Conservation (phyloP, 2,329 filamentous ascomycete genomes). For the Cladophialophora psammophila region DNA sequence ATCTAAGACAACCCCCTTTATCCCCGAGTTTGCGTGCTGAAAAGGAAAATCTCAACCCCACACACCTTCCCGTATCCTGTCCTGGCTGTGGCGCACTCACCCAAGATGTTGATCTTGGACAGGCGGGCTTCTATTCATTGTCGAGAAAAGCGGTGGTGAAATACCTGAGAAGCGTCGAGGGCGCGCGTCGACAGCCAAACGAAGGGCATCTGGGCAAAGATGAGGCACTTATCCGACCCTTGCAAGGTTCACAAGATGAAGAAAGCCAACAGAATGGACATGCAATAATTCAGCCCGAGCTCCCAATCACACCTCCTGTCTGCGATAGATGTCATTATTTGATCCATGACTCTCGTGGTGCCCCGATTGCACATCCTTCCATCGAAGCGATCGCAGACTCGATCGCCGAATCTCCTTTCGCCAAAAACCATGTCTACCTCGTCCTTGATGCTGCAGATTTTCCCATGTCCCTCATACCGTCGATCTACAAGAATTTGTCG, state of each 20-base stretch:
- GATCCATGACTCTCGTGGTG: constrained; percentile 74
- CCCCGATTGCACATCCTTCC: constrained; percentile 79
- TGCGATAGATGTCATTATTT: constrained; percentile 90
- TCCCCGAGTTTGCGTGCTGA: neutral
- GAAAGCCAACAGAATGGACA: constrained; percentile 9
- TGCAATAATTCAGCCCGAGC: constrained; percentile 17
- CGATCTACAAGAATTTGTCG: constrained; percentile 73
- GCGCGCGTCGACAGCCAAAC: constrained; percentile 12
- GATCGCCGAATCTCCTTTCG: constrained; percentile 85
- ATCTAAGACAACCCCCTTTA: no score
- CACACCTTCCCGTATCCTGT: constrained; percentile 59
- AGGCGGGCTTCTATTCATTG: constrained; percentile 65
- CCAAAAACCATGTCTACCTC: constrained; percentile 94
- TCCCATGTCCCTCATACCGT: constrained; percentile 87
- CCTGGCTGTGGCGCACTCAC: constrained; percentile 69
- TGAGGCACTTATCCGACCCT: constrained; percentile 1
- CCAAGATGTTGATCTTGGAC: constrained; percentile 61
- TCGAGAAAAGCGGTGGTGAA: constrained; percentile 57
- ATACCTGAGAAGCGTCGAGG: constrained; percentile 31
- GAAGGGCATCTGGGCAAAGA: constrained; percentile 13
- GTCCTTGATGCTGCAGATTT: constrained; percentile 95
- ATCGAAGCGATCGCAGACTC: constrained; percentile 82
- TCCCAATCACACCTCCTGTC: constrained; percentile 57
- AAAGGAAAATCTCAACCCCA: neutral
- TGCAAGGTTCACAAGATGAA: constrained; percentile 1